These are phyloP conservation scores for Cyclotella sp. DNA, from an alignment of 108 stramenopile genomes.

Conservation along the genomic window DNA sequence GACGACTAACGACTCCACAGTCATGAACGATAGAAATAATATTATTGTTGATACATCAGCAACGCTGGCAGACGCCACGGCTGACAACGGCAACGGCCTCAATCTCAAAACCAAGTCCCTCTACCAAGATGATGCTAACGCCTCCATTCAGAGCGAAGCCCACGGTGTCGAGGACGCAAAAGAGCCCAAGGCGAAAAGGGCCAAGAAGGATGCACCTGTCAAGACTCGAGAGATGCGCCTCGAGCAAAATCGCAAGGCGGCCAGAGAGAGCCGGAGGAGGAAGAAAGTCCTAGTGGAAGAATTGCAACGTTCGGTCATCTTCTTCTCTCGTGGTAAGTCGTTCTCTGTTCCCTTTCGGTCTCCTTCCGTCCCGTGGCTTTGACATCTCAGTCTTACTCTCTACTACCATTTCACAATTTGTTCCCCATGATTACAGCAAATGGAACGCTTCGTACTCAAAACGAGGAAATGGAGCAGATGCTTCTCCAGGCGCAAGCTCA, in stretches of 20 bases:
- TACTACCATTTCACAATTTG: neutral
- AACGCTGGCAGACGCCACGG: neutral
- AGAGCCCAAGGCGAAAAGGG: neutral
- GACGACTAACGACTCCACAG: no score
- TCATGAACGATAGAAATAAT: no score
- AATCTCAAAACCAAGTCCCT: neutral
- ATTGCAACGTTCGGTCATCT: constrained; percentile 82
- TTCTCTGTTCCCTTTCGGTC: neutral
- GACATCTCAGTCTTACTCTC: no score
- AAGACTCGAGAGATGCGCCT: constrained; percentile 76
- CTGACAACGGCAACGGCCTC: neutral
- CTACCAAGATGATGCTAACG: neutral
- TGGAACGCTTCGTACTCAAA: constrained; percentile 31
- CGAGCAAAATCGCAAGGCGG: constrained; percentile 90
- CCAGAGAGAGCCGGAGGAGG: constrained; percentile 76
- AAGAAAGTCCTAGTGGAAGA: constrained; percentile 91
- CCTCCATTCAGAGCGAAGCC: neutral
- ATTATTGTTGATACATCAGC: no score
- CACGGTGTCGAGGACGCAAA: neutral
- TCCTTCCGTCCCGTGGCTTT: neutral
- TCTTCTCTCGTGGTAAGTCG: constrained; percentile 64
- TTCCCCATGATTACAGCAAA: constrained; percentile 19
- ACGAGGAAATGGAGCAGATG: constrained; percentile 35
- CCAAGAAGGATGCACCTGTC: constrained; percentile 8
- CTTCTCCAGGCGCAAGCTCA: constrained; percentile 25